Evolutionary conservation across 805 yeast genomes (phyloP).

Genomic region (Yamadazyma takamatsuzukensis): DNA sequence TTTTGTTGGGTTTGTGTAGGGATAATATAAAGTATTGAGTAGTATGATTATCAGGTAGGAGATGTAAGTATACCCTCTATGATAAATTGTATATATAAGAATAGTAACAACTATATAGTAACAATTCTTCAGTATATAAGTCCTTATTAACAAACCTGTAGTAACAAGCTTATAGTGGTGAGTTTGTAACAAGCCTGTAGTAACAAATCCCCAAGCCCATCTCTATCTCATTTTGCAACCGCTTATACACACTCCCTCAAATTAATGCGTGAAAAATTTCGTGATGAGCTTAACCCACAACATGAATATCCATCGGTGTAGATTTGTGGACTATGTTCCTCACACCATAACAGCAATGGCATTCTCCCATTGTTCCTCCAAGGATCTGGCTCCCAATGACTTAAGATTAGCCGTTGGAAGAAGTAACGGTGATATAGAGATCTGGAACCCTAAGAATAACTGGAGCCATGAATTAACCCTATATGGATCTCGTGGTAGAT

Average conservation of each 20-base stretch:
- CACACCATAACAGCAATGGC: conserved; percentile 78
- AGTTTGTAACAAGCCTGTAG: too few relatives aligned
- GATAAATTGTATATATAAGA: too few relatives aligned
- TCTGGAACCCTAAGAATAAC: conserved; percentile 82
- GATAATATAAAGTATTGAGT: too few relatives aligned
- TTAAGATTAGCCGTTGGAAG: conserved; percentile 87
- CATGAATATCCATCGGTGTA: conserved; percentile 84
- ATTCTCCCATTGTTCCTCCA: conserved; percentile 59
- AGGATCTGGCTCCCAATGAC: conserved; percentile 39
- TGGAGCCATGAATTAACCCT: conserved; percentile 77
- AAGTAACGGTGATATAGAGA: conserved; percentile 90
- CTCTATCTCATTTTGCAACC: too few relatives aligned
- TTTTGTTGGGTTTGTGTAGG: conserved; percentile 40
- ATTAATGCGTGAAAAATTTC: conserved; percentile 13
- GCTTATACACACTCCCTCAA: too few relatives aligned
- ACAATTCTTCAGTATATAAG: too few relatives aligned
- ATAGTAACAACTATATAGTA: too few relatives aligned
- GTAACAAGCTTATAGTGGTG: too few relatives aligned
- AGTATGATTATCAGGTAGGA: too few relatives aligned
- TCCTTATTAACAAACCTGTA: too few relatives aligned
- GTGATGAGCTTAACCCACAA: conserved; percentile 12
- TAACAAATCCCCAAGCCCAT: too few relatives aligned
- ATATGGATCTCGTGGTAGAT: conserved; percentile 76
- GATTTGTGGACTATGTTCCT: conserved; percentile 87
- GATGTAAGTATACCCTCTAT: too few relatives aligned